Evolutionary conservation across 2,329 filamentous ascomycete genomes (phyloP), one percentile per base, ranked within the genome.

Genomic region (Venturia nashicola): DNA sequence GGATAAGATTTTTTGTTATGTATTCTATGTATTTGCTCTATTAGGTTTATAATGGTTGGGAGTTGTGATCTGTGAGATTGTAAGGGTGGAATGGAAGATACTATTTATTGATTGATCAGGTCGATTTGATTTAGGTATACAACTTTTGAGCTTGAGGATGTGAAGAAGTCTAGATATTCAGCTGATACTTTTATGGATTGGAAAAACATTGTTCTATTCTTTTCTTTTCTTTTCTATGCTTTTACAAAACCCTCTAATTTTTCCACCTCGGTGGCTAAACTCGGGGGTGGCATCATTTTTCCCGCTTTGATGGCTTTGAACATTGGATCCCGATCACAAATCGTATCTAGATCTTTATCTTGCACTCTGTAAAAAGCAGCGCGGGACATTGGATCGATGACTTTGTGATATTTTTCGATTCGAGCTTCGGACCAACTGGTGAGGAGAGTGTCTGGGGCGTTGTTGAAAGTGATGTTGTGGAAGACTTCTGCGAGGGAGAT

Each of bases 401-500:
- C 71, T 5, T 69, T 67, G 5, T 71, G 55, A 61, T 76, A 78
- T 40, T 71, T 74, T 7, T 73, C 67, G 16, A 71, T 67, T 20
- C 75, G 66, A 0, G 74, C 72, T 4, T 69, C 63, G 0, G 73
- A 72, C 70, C 76, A 78, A 0, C 69, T 70, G 0, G 70, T 65
- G 1, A 78, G 64, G 7, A 77, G 69, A 14, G 59, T 68, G 5
- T 70, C 68, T 0, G 68, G 40, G 0, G 72, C 66, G 39, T 67
- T 60, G n/a, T 61, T 43, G 2, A 61, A 43, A 2, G 75, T 67
- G 9, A 72, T 68, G 5, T 67, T 71, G 3, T 66, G 36, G 0
- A 75, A 68, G n/a, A 72, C 68, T 4, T 69, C 65, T 0, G 72
- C 67, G 1, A 75, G 69, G 6, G 71, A 70, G 0, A 70, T 66